A percentile compares a stretch with the other conserved stretches of the same genome.
phyloP scores from a whole-genome alignment of 495 filamentous ascomycete species.

The Talaromyces thailandensis region DNA sequence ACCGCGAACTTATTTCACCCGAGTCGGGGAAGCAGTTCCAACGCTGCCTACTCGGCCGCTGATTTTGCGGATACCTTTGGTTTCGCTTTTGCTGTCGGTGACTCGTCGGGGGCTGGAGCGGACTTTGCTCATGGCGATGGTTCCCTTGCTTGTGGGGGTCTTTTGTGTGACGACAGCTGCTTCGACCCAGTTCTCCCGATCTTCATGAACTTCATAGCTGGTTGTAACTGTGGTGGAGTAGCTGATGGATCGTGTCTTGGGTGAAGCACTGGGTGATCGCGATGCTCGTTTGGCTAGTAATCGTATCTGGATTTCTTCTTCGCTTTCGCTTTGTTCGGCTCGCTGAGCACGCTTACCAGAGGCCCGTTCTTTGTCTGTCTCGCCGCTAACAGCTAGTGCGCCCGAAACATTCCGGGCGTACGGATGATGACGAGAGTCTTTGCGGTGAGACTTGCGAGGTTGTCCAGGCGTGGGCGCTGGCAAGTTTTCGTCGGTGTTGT shows the following conservation, averaged over 20 bases:
- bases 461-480: slow-evolving; percentile 95
- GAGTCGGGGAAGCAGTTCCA: slow-evolving; percentile 26
- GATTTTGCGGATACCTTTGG: slow-evolving; percentile 73
- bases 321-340: slow-evolving; percentile 54
- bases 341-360: slow-evolving; percentile 21
- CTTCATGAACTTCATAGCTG: slow-evolving; percentile 36
- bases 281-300: slow-evolving; percentile 56
- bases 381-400: slow-evolving; percentile 25
- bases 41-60: slow-evolving; percentile 88
- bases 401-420: slow-evolving; percentile 41
- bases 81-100: slow-evolving; percentile 43
- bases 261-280: slow-evolving; percentile 36
- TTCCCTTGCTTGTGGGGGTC: slow-evolving; percentile 55
- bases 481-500: slow-evolving; percentile 62
- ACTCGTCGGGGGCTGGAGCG: slow-evolving; percentile 57
- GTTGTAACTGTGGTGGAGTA: slow-evolving; percentile 39
- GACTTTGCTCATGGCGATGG: slow-evolving; percentile 64
- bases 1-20: slow-evolving; percentile 17
- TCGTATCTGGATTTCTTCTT: slow-evolving; percentile 68
- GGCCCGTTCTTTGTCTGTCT: slow-evolving; percentile 30
- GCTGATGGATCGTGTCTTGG: slow-evolving; percentile 33
- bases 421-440: slow-evolving; percentile 48
- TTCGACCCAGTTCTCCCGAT: slow-evolving; percentile 39
- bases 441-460: slow-evolving; percentile 74
- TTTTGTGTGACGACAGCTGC: slow-evolving; percentile 41